Evolutionary conservation across 345 rosid genomes (phyloP).

Genomic region (Eucalyptus erythrocorys): DNA sequence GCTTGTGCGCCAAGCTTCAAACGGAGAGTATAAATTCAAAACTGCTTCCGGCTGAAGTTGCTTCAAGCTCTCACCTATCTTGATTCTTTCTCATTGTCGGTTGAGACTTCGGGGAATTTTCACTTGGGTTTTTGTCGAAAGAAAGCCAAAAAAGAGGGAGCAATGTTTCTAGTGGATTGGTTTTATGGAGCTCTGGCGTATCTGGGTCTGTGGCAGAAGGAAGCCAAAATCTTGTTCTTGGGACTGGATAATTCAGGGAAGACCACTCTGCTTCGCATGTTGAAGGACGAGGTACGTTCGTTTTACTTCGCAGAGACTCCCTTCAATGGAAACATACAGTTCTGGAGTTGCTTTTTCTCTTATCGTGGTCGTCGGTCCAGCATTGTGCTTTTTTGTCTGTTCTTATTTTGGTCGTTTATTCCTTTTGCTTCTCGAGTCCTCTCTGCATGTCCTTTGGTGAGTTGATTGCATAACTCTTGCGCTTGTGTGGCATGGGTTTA

Average conservation of each 20-base stretch:
- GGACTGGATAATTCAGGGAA: constrained; percentile 4
- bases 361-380: not conserved
- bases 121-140: not conserved
- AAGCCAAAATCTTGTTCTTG: not conserved
- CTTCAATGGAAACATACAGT: not conserved
- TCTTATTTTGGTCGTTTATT: not conserved
- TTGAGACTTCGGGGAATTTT: not conserved
- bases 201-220: not conserved
- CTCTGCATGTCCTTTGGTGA: not conserved
- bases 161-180: not conserved
- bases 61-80: not conserved
- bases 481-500: not conserved
- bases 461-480: not conserved
- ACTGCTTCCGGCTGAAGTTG: not conserved
- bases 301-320: not conserved
- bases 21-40: not conserved
- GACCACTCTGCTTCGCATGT: constrained; percentile 2
- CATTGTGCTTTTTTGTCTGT: not conserved
- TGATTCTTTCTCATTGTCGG: not conserved
- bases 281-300: not conserved
- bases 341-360: not conserved
- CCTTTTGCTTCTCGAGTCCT: not conserved
- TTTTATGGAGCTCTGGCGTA: not conserved
- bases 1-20: not conserved
- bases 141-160: not conserved